These are phyloP conservation scores for Naganishia onofrii DNA, from an alignment of 768 basidiomycete genomes.

Conservation along the genomic window DNA sequence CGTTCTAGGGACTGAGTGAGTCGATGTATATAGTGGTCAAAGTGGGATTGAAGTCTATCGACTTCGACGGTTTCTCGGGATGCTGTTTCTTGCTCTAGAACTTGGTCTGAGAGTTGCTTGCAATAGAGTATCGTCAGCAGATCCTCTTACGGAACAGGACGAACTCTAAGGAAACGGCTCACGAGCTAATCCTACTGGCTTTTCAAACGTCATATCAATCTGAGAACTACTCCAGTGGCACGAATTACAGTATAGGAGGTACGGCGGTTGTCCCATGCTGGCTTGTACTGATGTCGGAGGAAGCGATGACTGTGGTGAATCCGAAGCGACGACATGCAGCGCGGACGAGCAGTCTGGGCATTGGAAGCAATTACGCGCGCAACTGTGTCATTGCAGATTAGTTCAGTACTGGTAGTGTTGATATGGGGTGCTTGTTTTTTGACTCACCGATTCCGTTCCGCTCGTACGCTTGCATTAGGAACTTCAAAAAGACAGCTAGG, in stretches of 20 bases:
- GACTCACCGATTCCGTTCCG: conserved; percentile 86
- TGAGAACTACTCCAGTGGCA: conserved; percentile 94
- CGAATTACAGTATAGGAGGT: conserved; percentile 83
- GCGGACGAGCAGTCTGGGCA: conserved; percentile 73
- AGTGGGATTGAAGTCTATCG: conserved; percentile 91
- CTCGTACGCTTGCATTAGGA: conserved; percentile 94
- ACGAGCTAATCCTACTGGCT: conserved; percentile 94
- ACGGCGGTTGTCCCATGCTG: conserved; percentile 75
- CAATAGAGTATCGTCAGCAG: not conserved
- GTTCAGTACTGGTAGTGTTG: not conserved
- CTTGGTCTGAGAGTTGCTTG: conserved; percentile 15
- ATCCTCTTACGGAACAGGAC: not conserved
- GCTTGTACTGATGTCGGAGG: conserved; percentile 47
- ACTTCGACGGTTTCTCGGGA: conserved; percentile 64
- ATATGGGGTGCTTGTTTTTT: too few relatives aligned
- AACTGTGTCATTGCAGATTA: conserved; percentile 59
- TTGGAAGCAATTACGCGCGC: conserved; percentile 94
- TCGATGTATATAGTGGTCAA: conserved; percentile 83
- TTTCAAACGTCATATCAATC: conserved; percentile 89
- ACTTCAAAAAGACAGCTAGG: conserved; percentile 98
- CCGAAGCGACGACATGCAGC: conserved; percentile 57
- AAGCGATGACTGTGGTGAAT: conserved; percentile 58
- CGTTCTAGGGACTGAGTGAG: conserved; percentile 34
- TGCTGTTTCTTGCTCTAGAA: conserved; percentile 26
- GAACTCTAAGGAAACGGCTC: conserved; percentile 37